Evolutionary conservation across 345 rosid species (phyloP).

Genomic region (Heritiera littoralis): DNA sequence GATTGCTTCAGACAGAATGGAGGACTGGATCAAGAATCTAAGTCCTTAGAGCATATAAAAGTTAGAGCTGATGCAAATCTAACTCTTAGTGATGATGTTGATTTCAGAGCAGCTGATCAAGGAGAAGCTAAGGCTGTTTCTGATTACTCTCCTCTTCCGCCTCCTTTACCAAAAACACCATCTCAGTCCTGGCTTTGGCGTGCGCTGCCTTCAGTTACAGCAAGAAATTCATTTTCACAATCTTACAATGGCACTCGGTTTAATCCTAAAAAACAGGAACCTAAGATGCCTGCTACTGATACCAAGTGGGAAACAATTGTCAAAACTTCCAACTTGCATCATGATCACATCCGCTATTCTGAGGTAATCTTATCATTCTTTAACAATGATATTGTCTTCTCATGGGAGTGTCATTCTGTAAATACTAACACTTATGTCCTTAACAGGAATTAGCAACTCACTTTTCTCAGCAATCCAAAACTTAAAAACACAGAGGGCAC

Average conservation of each 20-base stretch:
- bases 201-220: constrained; percentile 57
- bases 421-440: constrained; percentile 8
- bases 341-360: constrained; percentile 81
- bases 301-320: constrained; percentile 97
- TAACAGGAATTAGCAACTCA: constrained; percentile 69
- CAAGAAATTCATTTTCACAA: constrained; percentile 42
- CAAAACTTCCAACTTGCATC: constrained; percentile 72
- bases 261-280: constrained; percentile 42
- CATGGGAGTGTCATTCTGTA: background rate
- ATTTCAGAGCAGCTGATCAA: constrained; percentile 30
- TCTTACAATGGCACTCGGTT: constrained; percentile 33
- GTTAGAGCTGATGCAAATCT: constrained; percentile 27
- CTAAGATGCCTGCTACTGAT: constrained; percentile 31
- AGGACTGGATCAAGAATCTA: constrained; percentile 31
- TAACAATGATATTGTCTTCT: background rate
- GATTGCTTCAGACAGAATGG: constrained; percentile 26
- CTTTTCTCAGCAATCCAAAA: constrained; percentile 49
- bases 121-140: constrained; percentile 22
- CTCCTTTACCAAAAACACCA: constrained; percentile 73
- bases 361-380: constrained; percentile 49
- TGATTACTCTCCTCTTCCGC: constrained; percentile 44
- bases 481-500: constrained; percentile 27
- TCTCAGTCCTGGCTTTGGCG: constrained; percentile 94
- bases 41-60: constrained; percentile 36
- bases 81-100: constrained; percentile 24